phyloP scores from a whole-genome alignment of 805 yeast genomes.

The Maudiozyma turicensis region DNA sequence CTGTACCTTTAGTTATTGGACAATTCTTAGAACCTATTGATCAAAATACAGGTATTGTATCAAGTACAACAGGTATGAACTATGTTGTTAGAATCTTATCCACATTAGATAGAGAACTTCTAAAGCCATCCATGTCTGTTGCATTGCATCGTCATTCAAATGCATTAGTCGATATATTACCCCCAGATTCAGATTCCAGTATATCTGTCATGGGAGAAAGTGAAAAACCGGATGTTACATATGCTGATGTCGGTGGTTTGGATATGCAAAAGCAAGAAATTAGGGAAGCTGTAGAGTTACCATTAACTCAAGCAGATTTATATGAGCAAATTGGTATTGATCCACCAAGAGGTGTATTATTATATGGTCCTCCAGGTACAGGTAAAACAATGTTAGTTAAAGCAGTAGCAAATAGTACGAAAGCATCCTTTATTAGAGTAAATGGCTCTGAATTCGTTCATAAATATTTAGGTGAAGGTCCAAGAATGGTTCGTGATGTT shows the following conservation, averaged over 20 bases:
- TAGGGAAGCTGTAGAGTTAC: conserved; percentile 95
- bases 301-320: conserved; percentile 89
- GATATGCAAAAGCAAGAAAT: conserved; percentile 99
- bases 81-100: conserved; percentile 92
- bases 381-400: conserved; percentile 98
- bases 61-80: conserved; percentile 95
- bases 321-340: conserved; percentile 97
- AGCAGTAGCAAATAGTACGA: conserved; percentile 95
- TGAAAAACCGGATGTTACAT: conserved; percentile 85
- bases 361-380: conserved; percentile 99
- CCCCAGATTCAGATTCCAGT: conserved; percentile 97
- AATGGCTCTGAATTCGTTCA: conserved; percentile 98
- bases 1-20: conserved; percentile 96
- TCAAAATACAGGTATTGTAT: conserved; percentile 91
- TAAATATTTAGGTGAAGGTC: conserved; percentile 97
- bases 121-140: conserved; percentile 91
- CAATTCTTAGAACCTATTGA: conserved; percentile 97
- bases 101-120: conserved; percentile 86
- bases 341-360: conserved; percentile 94
- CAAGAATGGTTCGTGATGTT: conserved; percentile 98
- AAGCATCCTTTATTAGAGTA: conserved; percentile 92
- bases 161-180: conserved; percentile 91
- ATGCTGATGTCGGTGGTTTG: conserved; percentile 97
- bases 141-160: conserved; percentile 98
- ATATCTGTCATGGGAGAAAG: conserved; percentile 91